Percentiles rank a stretch among this genome's conserved stretches.
Evolutionary conservation across 768 basidiomycete genomes (phyloP).

Genomic region (Tubosaeta sp.): DNA sequence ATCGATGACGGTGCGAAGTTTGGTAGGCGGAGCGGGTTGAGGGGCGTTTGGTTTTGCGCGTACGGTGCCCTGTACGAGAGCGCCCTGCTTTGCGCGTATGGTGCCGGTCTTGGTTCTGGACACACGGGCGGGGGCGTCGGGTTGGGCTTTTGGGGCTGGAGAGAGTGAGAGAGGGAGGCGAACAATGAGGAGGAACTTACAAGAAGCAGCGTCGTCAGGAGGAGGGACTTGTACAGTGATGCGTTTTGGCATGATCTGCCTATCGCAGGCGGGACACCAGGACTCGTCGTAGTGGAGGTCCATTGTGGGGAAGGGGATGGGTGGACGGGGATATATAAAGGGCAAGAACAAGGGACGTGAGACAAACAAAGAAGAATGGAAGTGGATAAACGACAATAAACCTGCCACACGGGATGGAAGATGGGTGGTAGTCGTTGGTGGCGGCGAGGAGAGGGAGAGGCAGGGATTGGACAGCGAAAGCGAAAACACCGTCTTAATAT

Average conservation of each 20-base stretch:
- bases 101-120: constrained; percentile 35
- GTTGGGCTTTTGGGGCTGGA: constrained; percentile 28
- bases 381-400: constrained; percentile 11
- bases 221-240: constrained; percentile 43
- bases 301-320: constrained; percentile 20
- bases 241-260: constrained; percentile 79
- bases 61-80: constrained; percentile 64
- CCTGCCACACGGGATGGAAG: constrained; percentile 1
- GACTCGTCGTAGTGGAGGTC: constrained; percentile 54
- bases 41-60: constrained; percentile 55
- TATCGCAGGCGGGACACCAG: constrained; percentile 80
- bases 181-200: constrained; percentile 28
- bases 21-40: constrained; percentile 34
- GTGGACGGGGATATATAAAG: constrained; percentile 10
- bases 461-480: constrained; percentile 24
- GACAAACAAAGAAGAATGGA: constrained; percentile 20
- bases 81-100: constrained; percentile 38
- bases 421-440: constrained; percentile 2
- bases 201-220: constrained; percentile 36
- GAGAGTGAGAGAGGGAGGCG: constrained; percentile 5
- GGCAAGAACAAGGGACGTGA: constrained; percentile 13
- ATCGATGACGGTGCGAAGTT: constrained; percentile 70
- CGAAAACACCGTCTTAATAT: constrained; percentile 35
- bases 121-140: constrained; percentile 23
- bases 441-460: constrained; percentile 19